These are phyloP conservation scores for Begonia peltatifolia DNA, from an alignment of 306 rosid genomes.

Conservation along the genomic window DNA sequence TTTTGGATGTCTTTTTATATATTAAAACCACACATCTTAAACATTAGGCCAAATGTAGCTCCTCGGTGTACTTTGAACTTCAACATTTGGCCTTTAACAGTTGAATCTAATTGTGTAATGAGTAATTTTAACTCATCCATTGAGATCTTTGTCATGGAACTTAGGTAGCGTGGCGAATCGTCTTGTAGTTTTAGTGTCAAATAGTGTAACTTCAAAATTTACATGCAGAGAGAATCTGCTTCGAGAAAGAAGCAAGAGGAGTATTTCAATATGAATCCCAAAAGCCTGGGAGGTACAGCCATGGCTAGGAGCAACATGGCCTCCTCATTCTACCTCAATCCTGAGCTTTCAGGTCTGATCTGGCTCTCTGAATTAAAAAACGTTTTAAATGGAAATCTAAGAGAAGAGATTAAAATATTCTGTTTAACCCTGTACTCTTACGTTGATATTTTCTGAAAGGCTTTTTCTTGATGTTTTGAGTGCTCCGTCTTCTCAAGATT, in stretches of 20 bases:
- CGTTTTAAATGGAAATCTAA: neutral
- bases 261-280: constrained; percentile 23
- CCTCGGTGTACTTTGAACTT: too few relatives aligned
- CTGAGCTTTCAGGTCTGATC: constrained; percentile 75
- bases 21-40: too few relatives aligned
- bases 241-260: constrained; percentile 59
- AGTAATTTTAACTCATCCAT: neutral
- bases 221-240: constrained; percentile 31
- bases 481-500: constrained; percentile 61
- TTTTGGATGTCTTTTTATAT: too few relatives aligned
- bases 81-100: too few relatives aligned
- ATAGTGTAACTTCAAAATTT: constrained; percentile 1
- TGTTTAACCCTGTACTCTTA: constrained; percentile 18
- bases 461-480: constrained; percentile 45
- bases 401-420: constrained; percentile 1
- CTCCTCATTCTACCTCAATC: constrained; percentile 18
- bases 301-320: constrained; percentile 15
- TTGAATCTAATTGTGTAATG: too few relatives aligned
- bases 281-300: constrained; percentile 12
- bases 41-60: too few relatives aligned
- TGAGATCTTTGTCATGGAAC: neutral
- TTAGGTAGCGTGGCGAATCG: neutral
- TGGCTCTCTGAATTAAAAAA: constrained; percentile 19
- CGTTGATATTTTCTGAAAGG: constrained; percentile 22
- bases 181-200: neutral